Conservation (phyloP, 2,329 filamentous ascomycete species). For the Penicillium verrucosum region DNA sequence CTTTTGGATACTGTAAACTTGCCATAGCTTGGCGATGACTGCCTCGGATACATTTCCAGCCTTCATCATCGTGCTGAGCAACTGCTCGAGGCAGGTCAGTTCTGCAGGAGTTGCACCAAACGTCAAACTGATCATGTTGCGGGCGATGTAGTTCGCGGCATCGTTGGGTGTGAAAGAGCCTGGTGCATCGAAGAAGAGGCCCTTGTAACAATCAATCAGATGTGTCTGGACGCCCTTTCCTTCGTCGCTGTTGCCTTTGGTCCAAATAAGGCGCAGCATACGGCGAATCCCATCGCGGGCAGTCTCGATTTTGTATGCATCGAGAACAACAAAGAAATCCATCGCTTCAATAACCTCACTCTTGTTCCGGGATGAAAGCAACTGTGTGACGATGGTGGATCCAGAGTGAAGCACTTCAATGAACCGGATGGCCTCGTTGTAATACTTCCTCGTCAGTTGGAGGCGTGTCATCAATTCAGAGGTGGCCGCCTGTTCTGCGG, state of each 20-base stretch:
- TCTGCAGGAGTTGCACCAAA: conserved; percentile 94
- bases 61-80: conserved; percentile 97
- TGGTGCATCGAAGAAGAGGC: conserved; percentile 93
- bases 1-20: conserved; percentile 92
- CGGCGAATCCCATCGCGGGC: conserved; percentile 88
- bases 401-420: conserved; percentile 86
- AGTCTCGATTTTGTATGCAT: conserved; percentile 93
- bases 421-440: conserved; percentile 88
- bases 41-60: conserved; percentile 78
- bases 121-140: conserved; percentile 98
- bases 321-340: conserved; percentile 93
- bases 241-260: conserved; percentile 98
- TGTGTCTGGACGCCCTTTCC: conserved; percentile 97
- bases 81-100: conserved; percentile 88
- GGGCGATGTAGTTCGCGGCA: conserved; percentile 88
- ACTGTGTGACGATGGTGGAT: conserved; percentile 75
- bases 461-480: conserved; percentile 85
- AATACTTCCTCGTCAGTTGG: conserved; percentile 84
- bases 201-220: conserved; percentile 93
- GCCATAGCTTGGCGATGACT: conserved; percentile 91
- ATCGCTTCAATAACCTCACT: conserved; percentile 98
- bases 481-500: conserved; percentile 81
- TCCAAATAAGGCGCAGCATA: conserved; percentile 98
- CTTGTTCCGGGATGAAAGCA: conserved; percentile 93
- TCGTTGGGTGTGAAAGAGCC: conserved; percentile 84